Percentiles rank a stretch among this genome's conserved stretches.
These are phyloP conservation scores for Dispira parvispora DNA, from an alignment of 192 early-diverging fungal genomes.

Conservation along the genomic window DNA sequence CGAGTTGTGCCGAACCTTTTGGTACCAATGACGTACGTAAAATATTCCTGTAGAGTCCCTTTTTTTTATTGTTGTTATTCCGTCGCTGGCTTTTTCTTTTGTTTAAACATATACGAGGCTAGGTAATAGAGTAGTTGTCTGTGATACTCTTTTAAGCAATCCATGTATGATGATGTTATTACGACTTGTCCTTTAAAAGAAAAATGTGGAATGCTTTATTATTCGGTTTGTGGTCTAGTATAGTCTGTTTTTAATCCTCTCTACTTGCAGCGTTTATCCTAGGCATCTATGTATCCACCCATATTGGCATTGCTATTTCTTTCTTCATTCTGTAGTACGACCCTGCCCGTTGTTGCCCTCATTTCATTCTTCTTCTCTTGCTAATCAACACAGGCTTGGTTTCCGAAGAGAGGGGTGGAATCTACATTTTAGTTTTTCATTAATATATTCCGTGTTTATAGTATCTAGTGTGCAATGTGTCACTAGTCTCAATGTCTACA, in stretches of 20 bases:
- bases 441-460: no score
- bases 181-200: neutral
- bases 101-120: neutral
- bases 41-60: conserved; percentile 49
- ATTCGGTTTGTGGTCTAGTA: neutral
- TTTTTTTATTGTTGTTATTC: neutral
- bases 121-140: neutral
- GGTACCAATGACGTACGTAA: conserved; percentile 61
- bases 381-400: no score
- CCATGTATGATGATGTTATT: neutral
- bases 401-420: no score
- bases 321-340: no score
- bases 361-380: no score
- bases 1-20: conserved; percentile 76
- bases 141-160: neutral
- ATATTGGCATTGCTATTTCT: no score
- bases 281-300: no score
- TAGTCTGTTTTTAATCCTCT: neutral
- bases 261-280: no score
- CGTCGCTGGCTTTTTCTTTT: neutral
- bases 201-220: neutral
- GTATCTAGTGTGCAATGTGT: no score
- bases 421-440: no score
- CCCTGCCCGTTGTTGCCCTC: no score
- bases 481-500: no score